These are phyloP conservation scores for Spirogloea muscicola DNA, from an alignment of 139 green algal species.

Conservation along the genomic window DNA sequence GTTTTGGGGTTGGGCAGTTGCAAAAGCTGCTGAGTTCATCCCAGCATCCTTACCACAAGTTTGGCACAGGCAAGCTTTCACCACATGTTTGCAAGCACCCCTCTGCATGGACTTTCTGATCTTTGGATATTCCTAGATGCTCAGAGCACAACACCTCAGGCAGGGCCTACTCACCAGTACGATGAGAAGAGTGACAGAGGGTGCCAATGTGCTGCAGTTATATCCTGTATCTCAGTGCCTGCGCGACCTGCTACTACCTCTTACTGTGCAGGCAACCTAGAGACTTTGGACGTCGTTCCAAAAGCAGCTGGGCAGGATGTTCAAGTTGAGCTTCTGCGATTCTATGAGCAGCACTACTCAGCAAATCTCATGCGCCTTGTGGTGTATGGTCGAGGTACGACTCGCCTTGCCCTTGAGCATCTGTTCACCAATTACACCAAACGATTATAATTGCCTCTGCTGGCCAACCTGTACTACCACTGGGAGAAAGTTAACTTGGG, in stretches of 20 bases:
- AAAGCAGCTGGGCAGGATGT: constrained; percentile 47
- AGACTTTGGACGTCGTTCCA: constrained; percentile 54
- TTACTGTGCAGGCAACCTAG: constrained; percentile 32
- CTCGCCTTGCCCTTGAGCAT: too few relatives aligned
- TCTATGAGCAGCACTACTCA: constrained; percentile 69
- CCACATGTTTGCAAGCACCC: background rate
- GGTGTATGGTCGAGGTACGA: constrained; percentile 5
- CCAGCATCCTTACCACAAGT: constrained; percentile 67
- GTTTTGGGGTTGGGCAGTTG: constrained; percentile 66
- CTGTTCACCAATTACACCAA: too few relatives aligned
- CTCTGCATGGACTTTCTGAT: background rate
- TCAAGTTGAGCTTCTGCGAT: constrained; percentile 56
- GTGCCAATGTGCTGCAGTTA: background rate
- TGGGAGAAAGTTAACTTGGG: too few relatives aligned
- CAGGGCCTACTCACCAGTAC: background rate
- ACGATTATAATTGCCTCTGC: too few relatives aligned
- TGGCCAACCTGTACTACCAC: too few relatives aligned
- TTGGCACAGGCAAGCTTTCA: constrained; percentile 59
- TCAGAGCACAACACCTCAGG: background rate
- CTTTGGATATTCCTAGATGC: background rate
- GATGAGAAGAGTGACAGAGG: background rate
- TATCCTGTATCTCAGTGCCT: background rate
- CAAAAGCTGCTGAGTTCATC: constrained; percentile 64
- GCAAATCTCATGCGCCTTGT: constrained; percentile 69
- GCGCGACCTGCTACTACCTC: background rate